A percentile compares a stretch with the other conserved stretches of the same genome.
Conservation (phyloP, 768 basidiomycete species). For the Serpula lacrymans region DNA sequence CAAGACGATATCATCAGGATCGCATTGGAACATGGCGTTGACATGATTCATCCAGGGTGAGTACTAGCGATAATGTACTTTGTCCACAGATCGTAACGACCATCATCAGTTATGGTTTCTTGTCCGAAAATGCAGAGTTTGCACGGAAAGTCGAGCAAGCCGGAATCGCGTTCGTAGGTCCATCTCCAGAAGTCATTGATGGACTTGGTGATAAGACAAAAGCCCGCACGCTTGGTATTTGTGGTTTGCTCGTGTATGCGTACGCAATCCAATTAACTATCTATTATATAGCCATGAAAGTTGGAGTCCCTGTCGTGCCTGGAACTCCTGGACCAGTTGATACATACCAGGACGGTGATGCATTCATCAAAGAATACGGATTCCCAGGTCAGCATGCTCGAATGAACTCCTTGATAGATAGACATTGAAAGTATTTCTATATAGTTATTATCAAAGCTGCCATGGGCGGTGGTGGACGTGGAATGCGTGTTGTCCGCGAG, state of each 20-base stretch:
- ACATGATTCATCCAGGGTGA: constrained; percentile 99
- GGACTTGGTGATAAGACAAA: constrained; percentile 98
- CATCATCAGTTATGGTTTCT: constrained; percentile 81
- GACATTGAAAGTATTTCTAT: constrained; percentile 12
- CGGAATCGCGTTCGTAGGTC: constrained; percentile 95
- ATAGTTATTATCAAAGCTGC: constrained; percentile 98
- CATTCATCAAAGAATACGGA: constrained; percentile 94
- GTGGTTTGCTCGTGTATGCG: constrained; percentile 10
- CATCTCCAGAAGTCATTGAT: constrained; percentile 94
- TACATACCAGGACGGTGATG: constrained; percentile 71
- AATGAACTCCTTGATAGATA: no score
- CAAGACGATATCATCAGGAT: constrained; percentile 97
- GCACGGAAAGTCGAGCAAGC: constrained; percentile 98
- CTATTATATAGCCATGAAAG: constrained; percentile 66
- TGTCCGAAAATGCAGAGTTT: constrained; percentile 95
- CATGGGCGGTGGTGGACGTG: constrained; percentile 97
- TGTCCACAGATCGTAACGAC: constrained; percentile 6
- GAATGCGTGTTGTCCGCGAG: constrained; percentile 98
- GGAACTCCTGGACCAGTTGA: constrained; percentile 95
- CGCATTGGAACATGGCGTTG: constrained; percentile 97
- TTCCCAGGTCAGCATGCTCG: constrained; percentile 78
- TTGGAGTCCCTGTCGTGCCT: constrained; percentile 94
- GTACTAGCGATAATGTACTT: constrained; percentile 15
- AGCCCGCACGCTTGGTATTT: constrained; percentile 79
- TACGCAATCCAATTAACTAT: constrained; percentile 6